These are phyloP conservation scores for Pseudocohnilembus persalinus DNA, from an alignment of 169 alveolate genomes.

Conservation along the genomic window DNA sequence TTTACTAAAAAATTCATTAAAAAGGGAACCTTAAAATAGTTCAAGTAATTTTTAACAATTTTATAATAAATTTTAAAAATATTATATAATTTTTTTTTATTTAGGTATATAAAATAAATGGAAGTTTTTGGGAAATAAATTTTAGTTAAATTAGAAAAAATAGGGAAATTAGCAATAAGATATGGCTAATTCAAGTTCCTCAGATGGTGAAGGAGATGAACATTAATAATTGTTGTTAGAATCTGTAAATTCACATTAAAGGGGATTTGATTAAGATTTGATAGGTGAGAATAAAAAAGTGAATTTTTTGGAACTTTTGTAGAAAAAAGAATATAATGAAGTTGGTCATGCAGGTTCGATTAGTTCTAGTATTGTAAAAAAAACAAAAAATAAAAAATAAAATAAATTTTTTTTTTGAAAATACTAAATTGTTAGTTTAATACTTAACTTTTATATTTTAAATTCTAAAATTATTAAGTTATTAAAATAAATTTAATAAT, in stretches of 20 bases:
- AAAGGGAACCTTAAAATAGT: too few species aligned
- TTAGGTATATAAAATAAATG: background rate
- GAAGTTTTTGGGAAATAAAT: background rate
- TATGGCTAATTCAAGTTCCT: background rate
- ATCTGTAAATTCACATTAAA: background rate
- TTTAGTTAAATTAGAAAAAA: too few species aligned
- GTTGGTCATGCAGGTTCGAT: background rate
- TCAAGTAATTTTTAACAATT: too few species aligned
- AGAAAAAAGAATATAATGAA: background rate
- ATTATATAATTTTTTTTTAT: too few species aligned
- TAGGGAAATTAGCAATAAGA: background rate
- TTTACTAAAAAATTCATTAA: too few species aligned
- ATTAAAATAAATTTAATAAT: too few species aligned
- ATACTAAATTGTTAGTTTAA: too few species aligned
- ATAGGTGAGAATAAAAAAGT: background rate
- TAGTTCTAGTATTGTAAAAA: background rate
- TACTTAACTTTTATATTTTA: too few species aligned
- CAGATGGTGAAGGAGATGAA: background rate
- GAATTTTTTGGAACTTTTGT: background rate
- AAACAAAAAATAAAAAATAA: too few species aligned
- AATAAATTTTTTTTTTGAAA: too few species aligned
- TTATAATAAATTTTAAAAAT: too few species aligned
- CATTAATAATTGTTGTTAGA: background rate
- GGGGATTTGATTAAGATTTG: background rate
- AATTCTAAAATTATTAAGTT: too few species aligned